A percentile compares a stretch with the other conserved stretches of the same genome.
Conservation (phyloP, 768 basidiomycete species). For the Phylloporus scabripes region DNA sequence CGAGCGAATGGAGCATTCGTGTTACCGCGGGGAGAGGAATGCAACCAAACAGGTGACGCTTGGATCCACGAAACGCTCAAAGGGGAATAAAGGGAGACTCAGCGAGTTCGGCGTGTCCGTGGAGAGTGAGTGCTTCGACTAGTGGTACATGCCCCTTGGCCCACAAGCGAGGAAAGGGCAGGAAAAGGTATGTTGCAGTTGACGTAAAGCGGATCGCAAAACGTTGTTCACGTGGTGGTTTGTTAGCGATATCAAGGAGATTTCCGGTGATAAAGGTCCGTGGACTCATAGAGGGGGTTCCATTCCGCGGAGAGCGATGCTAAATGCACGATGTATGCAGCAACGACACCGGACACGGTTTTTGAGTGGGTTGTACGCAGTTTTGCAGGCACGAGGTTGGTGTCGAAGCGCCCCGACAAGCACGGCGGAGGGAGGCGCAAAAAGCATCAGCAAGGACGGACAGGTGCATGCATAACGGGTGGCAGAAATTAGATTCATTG, state of each 20-base stretch:
- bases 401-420: slow-evolving; percentile 14
- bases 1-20: slow-evolving; percentile 15
- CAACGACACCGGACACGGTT: neutral
- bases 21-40: slow-evolving; percentile 8
- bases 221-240: slow-evolving; percentile 16
- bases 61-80: slow-evolving; percentile 12
- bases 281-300: slow-evolving; percentile 7
- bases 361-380: slow-evolving; percentile 2
- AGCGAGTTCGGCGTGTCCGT: slow-evolving; percentile 24
- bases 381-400: neutral
- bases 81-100: slow-evolving; percentile 11
- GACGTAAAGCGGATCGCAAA: slow-evolving; percentile 26
- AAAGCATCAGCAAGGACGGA: slow-evolving; percentile 11
- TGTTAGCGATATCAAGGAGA: slow-evolving; percentile 22
- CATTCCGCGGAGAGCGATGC: neutral
- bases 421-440: slow-evolving; percentile 13
- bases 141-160: slow-evolving; percentile 19
- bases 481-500: slow-evolving; percentile 27
- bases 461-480: slow-evolving; percentile 24
- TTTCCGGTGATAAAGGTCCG: slow-evolving; percentile 27
- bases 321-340: neutral
- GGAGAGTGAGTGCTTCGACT: slow-evolving; percentile 19
- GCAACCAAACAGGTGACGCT: slow-evolving; percentile 7
- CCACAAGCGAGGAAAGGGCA: slow-evolving; percentile 29
- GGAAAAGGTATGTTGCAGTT: slow-evolving; percentile 25